Base-by-base conservation (phyloP, 2,329 filamentous ascomycete species). In the Alternaria sp. region DNA sequence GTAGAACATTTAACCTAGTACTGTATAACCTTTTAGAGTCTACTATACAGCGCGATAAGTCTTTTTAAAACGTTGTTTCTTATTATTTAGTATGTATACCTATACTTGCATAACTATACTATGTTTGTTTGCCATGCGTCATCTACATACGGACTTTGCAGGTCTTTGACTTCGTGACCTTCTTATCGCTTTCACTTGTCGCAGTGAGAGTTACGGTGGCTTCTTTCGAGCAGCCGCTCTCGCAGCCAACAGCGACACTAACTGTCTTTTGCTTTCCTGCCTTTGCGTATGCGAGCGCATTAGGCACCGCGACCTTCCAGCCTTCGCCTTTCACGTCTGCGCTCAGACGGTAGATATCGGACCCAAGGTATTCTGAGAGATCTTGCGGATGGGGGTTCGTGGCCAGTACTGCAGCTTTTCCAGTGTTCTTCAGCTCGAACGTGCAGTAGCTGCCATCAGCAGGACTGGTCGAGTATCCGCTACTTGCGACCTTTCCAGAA, bases 391-490 rank as follows among this genome's bases (percentile, higher is more conserved):
- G 75, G 1, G 59, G 55, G 6, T 57, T 64, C 0, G 61, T 65
- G 5, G 54, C 47, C n/a, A 67, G 67, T 1, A 42, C 11, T 7
- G 60, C 41, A 3, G 57, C 54, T 67, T 72, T 70, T 3, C 83
- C 83, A 0, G 78, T 82, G 63, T 86, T 86, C 57, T 74, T 79
- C 16, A 86, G 75, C 47, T 78, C 73, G 63, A 86, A 85, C 2
- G 78, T 74, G 73, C 83, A 86, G 24, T 78, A 79, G 16, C 80
- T 73, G 3, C 79, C 82, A 4, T 73, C 69, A 0, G 65, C 71
- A 0, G 77, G 73, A 1, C 75, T 47, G 4, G 38, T 39, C 11
- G 57, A 22, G 5, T 38, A 72, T 8, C 61, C 55, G 3, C 63
- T 62, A 5, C 61, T 64, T 7, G 69, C 65, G 5, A 62, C 30